Conservation (phyloP, 495 filamentous ascomycete genomes). For the Penicillium manginii region DNA sequence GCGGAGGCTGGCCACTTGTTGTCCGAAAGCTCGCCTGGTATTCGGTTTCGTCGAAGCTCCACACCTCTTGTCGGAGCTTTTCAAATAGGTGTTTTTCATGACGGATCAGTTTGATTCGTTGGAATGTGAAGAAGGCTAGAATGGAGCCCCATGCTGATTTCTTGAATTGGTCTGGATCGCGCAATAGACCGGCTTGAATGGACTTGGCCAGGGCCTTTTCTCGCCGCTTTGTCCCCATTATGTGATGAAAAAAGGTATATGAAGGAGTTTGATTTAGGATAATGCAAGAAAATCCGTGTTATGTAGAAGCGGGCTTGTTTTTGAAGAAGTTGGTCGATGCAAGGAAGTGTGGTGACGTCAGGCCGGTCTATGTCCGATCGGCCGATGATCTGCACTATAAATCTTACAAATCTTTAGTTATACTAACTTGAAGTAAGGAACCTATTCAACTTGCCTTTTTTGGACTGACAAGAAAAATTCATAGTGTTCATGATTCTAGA, state of each 20-base stretch:
- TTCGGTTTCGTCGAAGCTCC: constrained; percentile 57
- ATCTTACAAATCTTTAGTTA: too few relatives aligned
- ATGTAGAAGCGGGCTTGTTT: not conserved
- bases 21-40: constrained; percentile 57
- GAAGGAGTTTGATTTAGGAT: not conserved
- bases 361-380: not conserved
- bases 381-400: not conserved
- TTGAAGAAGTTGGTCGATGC: not conserved
- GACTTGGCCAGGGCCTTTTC: constrained; percentile 38
- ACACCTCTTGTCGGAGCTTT: constrained; percentile 43
- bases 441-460: too few relatives aligned
- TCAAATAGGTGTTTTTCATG: constrained; percentile 32
- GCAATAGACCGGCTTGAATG: constrained; percentile 38
- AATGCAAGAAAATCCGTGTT: not conserved
- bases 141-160: constrained; percentile 31
- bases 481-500: too few relatives aligned
- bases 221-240: constrained; percentile 36
- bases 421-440: too few relatives aligned
- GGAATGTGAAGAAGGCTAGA: constrained; percentile 42
- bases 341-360: not conserved
- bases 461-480: too few relatives aligned
- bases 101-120: constrained; percentile 38
- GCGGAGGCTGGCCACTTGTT: constrained; percentile 30
- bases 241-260: not conserved
- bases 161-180: constrained; percentile 33